phyloP scores from a whole-genome alignment of 805 yeast species.

The Metschnikowia hibisci region DNA sequence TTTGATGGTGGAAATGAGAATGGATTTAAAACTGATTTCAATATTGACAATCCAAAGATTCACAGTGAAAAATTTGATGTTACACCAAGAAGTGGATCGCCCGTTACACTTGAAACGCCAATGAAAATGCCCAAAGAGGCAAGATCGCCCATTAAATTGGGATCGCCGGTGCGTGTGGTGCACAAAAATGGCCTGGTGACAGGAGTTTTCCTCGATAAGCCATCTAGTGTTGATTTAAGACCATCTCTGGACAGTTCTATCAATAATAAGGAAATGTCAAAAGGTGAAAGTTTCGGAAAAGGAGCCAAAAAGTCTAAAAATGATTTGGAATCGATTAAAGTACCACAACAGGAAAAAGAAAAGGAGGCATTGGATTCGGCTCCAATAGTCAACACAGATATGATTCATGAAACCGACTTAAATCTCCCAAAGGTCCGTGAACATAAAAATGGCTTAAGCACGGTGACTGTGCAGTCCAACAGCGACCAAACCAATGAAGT shows the following conservation, averaged over 20 bases:
- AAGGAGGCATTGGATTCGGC: neutral
- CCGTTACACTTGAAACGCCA: neutral
- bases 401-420: neutral
- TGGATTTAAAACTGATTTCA: neutral
- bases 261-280: no score
- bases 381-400: neutral
- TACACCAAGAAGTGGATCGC: neutral
- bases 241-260: no score
- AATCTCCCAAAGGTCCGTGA: constrained; percentile 22
- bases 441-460: constrained; percentile 22
- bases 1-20: neutral
- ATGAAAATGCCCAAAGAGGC: neutral
- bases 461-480: constrained; percentile 30
- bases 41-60: neutral
- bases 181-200: constrained; percentile 29
- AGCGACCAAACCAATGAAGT: neutral
- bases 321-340: neutral
- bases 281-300: constrained; percentile 1
- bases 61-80: neutral
- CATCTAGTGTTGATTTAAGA: neutral
- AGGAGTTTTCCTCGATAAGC: constrained; percentile 18
- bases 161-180: constrained; percentile 36
- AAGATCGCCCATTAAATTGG: constrained; percentile 32
- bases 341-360: neutral
- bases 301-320: neutral